phyloP scores from a whole-genome alignment of 176 grass and related monocot species.

The Aegilops umbellulata region DNA sequence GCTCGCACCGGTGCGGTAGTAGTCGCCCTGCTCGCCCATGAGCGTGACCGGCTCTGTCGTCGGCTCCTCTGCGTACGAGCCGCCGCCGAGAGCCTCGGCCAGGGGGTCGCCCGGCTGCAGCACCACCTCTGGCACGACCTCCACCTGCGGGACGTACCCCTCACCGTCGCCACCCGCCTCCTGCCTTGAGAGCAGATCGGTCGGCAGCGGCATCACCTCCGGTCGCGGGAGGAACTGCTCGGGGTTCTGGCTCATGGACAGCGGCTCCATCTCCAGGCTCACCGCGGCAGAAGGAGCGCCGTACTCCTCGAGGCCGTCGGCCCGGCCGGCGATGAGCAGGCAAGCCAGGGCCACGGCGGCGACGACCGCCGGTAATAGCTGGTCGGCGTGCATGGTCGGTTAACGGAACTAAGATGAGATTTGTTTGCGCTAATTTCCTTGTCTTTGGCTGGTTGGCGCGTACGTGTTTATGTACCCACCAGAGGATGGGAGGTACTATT shows the following conservation, averaged over 20 bases:
- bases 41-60: too few species aligned
- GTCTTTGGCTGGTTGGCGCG: background rate
- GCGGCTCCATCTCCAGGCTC: background rate
- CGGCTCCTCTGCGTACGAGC: too few species aligned
- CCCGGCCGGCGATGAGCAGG: background rate
- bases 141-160: background rate
- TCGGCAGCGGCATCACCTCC: background rate
- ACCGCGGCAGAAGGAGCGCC: background rate
- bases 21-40: too few species aligned
- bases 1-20: background rate
- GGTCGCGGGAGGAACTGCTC: background rate
- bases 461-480: background rate
- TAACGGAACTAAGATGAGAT: background rate
- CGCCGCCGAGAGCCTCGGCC: background rate
- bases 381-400: background rate
- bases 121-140: background rate
- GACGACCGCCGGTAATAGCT: background rate
- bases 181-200: background rate
- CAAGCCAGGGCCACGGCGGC: conserved; percentile 13
- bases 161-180: background rate
- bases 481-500: background rate
- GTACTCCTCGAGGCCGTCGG: background rate
- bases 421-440: background rate
- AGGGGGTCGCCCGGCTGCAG: background rate
- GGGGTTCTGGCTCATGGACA: background rate